A percentile compares a stretch with the other conserved stretches of the same genome.
phyloP scores from a whole-genome alignment of 352 stramenopile species.

The Thalassiosira livingstoniorum region DNA sequence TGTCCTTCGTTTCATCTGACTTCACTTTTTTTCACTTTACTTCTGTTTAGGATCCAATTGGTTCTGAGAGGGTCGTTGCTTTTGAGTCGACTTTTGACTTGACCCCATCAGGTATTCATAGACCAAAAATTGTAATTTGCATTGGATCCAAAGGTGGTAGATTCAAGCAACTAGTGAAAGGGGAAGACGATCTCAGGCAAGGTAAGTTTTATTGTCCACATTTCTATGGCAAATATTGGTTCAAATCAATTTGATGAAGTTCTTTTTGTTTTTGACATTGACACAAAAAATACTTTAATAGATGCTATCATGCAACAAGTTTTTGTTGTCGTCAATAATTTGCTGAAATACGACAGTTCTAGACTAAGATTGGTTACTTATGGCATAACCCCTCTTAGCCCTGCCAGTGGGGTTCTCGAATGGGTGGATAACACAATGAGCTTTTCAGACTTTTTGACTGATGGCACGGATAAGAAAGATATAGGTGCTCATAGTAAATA shows the following conservation, averaged over 20 bases:
- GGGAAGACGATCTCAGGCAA: slow-evolving; percentile 89
- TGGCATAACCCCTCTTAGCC: slow-evolving; percentile 91
- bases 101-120: slow-evolving; percentile 94
- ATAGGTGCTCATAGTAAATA: slow-evolving; percentile 92
- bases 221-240: no score
- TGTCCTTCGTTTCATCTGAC: no score
- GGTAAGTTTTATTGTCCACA: no score
- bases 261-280: no score
- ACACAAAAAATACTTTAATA: no score
- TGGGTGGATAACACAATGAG: slow-evolving; percentile 97
- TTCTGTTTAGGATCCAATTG: slow-evolving; percentile 83
- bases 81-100: slow-evolving; percentile 94
- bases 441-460: slow-evolving; percentile 89
- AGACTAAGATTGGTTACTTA: slow-evolving; percentile 93
- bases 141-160: slow-evolving; percentile 90
- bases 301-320: slow-evolving; percentile 91
- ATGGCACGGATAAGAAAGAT: slow-evolving; percentile 37
- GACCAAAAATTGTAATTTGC: slow-evolving; percentile 98
- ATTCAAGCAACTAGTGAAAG: slow-evolving; percentile 97
- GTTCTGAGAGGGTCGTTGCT: slow-evolving; percentile 70
- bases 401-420: slow-evolving; percentile 95
- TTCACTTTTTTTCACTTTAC: no score
- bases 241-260: no score
- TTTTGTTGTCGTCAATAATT: slow-evolving; percentile 83
- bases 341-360: slow-evolving; percentile 65